These are phyloP conservation scores for Cercophora scortea DNA, from an alignment of 495 filamentous ascomycete species.

Conservation along the genomic window DNA sequence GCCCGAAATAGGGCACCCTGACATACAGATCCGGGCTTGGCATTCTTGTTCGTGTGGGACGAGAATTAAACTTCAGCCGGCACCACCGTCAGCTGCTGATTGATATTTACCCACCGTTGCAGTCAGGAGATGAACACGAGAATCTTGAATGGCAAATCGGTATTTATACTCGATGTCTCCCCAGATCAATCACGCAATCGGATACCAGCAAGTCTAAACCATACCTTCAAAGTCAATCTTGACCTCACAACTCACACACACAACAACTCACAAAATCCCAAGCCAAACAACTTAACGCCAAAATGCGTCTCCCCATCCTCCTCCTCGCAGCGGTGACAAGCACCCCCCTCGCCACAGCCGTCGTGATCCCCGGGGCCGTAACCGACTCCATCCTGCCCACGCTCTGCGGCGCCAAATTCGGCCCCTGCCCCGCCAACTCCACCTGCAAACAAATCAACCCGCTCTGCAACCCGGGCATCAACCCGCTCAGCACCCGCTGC, in stretches of 20 bases:
- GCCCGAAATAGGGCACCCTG: not conserved
- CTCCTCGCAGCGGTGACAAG: not conserved
- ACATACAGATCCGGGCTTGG: not conserved
- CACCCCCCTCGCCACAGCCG: not conserved
- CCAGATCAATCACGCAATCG: not conserved
- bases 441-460: slow-evolving; percentile 11
- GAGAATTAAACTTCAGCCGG: not conserved
- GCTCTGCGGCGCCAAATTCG: slow-evolving; percentile 18
- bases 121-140: not conserved
- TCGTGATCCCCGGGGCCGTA: not conserved
- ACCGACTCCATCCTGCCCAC: not conserved
- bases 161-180: not conserved
- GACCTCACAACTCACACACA: not conserved
- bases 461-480: slow-evolving; percentile 10
- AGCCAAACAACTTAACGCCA: no score
- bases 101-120: not conserved
- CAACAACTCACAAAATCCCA: no score
- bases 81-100: not conserved
- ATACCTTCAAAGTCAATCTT: not conserved
- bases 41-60: not conserved
- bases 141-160: not conserved
- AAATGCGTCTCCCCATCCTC: slow-evolving; percentile 3
- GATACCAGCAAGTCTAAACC: not conserved
- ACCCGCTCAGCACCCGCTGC: slow-evolving; percentile 13
- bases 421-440: slow-evolving; percentile 8